Conservation (phyloP, 805 yeast species). For the Groenewaldozyma salmanticensis region DNA sequence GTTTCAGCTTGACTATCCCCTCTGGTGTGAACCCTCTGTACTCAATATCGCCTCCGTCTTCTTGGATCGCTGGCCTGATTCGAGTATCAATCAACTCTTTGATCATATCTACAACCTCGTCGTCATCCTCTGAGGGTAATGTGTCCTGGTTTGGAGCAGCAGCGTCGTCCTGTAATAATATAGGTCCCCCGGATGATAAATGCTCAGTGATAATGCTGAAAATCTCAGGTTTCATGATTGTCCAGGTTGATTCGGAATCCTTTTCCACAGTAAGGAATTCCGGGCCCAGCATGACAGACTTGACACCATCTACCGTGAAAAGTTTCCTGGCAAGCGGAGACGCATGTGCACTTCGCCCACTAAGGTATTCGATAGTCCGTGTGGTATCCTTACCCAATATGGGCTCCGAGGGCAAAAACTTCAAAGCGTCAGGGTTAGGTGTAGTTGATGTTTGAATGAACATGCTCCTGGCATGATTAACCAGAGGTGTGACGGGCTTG, state of each 20-base stretch:
- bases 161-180: constrained; percentile 33
- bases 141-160: constrained; percentile 25
- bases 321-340: constrained; percentile 73
- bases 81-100: constrained; percentile 89
- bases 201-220: constrained; percentile 39
- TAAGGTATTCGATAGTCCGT: constrained; percentile 56
- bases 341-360: constrained; percentile 63
- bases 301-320: constrained; percentile 67
- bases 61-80: constrained; percentile 95
- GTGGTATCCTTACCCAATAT: constrained; percentile 46
- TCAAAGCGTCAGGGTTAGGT: constrained; percentile 79
- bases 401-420: constrained; percentile 66
- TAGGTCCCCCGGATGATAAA: constrained; percentile 39
- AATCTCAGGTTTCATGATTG: constrained; percentile 57
- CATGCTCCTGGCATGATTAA: too few species aligned
- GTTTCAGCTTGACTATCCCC: constrained; percentile 79
- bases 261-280: constrained; percentile 81
- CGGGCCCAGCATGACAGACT: constrained; percentile 68
- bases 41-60: constrained; percentile 96
- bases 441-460: constrained; percentile 73
- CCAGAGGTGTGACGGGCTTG: too few species aligned
- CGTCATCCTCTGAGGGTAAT: constrained; percentile 52
- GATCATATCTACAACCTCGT: constrained; percentile 79
- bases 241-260: constrained; percentile 51
- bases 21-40: constrained; percentile 79